phyloP scores from a whole-genome alignment of 2,329 filamentous ascomycete species.

The Exophiala calicioides region DNA sequence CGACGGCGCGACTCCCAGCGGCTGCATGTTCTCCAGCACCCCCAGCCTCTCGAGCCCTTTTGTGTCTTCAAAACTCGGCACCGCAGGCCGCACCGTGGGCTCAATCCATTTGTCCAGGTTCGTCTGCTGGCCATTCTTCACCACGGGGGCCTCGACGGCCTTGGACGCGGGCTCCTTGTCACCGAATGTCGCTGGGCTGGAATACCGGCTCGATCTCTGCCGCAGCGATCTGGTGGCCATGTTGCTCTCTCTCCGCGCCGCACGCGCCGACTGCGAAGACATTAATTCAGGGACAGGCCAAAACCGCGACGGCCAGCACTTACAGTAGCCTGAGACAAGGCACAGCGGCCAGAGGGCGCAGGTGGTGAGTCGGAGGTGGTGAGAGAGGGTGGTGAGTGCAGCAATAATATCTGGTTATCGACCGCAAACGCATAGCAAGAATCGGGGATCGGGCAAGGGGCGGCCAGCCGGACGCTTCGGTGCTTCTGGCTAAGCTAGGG shows the following conservation, averaged over 20 bases:
- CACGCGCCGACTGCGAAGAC: conserved; percentile 23
- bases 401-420: conserved; percentile 8
- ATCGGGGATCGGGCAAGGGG: conserved; percentile 20
- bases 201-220: conserved; percentile 31
- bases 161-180: conserved; percentile 23
- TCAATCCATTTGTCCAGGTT: conserved; percentile 55
- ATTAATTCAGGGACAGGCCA: conserved; percentile 28
- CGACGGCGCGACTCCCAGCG: conserved; percentile 71
- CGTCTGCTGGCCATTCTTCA: conserved; percentile 25
- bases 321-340: conserved; percentile 25
- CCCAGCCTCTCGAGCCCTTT: conserved; percentile 71
- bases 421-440: conserved; percentile 18
- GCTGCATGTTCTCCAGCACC: conserved; percentile 80
- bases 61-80: conserved; percentile 74
- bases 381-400: conserved; percentile 7
- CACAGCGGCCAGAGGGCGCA: conserved; percentile 19
- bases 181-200: conserved; percentile 30
- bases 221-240: conserved; percentile 31
- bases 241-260: conserved; percentile 27
- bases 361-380: conserved; percentile 12
- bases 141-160: conserved; percentile 23
- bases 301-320: conserved; percentile 9
- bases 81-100: conserved; percentile 54
- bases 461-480: no score
- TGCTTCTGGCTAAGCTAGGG: no score